Evolutionary conservation across 2,329 filamentous ascomycete species (phyloP), one percentile per base, ranked within the genome.

Genomic region (Epichloe gansuensis): DNA sequence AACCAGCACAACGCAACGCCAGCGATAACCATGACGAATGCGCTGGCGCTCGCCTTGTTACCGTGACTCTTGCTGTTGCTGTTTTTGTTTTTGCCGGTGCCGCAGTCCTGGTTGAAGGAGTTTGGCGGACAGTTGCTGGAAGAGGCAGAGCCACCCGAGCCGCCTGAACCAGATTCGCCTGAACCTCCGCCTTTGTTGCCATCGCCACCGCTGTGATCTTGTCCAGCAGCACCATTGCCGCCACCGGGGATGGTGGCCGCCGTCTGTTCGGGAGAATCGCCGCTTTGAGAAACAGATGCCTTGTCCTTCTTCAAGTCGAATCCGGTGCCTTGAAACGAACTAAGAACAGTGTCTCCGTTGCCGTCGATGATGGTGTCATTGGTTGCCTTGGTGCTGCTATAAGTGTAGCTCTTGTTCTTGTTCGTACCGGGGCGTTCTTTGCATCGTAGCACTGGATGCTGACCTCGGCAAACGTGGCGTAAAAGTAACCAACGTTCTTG

Each of bases 401-500:
- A 95, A 59, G 82, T 79, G 76, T 97, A 98, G 25, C 84, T 83
- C 59, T 74, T 78, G 58, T 81, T 80, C 52, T 76, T 80, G 68
- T 82, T 86, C 23, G 79, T 76, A 34, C 91, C 93, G 3, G 88
- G 0, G 65, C 62, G 17, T 59, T 69, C 52, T 70, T 67, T 37
- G 78, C 74, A 60, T 91, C 78, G 75, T 87, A 97, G 82, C 93
- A 98, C 59, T 90, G 72, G 38, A 97, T 82, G n/a, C 74, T 77
- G 55, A 98, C 81, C 52, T 90, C 81, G 52, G 81, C 76, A 62
- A 96, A 81, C 44, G 80, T 81, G 51, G 90, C 86, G 66, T 86
- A 96, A 75, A 93, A 95, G 76, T 96, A 97, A 35, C 88, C 88
- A 63, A 88, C 76, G 50, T 79, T 77, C 71, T 88, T 74, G 75